Evolutionary conservation across 768 basidiomycete genomes (phyloP).

Genomic region (Suillus spraguei): DNA sequence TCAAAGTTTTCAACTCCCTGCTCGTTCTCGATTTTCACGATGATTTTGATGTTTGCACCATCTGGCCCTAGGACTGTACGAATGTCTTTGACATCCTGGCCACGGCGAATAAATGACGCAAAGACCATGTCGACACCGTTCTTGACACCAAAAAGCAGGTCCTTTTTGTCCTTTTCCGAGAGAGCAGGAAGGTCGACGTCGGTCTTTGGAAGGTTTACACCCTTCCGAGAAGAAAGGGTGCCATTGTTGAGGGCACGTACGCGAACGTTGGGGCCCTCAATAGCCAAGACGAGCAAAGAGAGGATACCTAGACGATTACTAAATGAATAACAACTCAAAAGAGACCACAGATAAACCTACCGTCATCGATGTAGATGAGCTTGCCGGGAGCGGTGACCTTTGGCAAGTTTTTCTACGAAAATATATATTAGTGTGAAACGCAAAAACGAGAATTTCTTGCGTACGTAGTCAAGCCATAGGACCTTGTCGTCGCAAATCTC

Average conservation of each 20-base stretch:
- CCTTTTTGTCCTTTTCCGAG: conserved; percentile 97
- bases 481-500: conserved; percentile 81
- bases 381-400: conserved; percentile 98
- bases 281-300: conserved; percentile 87
- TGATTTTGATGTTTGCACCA: conserved; percentile 96
- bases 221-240: conserved; percentile 93
- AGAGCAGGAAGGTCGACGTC: conserved; percentile 96
- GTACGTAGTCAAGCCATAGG: conserved; percentile 92
- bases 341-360: conserved; percentile 38
- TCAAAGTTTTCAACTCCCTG: conserved; percentile 99
- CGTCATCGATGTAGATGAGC: conserved; percentile 97
- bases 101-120: conserved; percentile 97
- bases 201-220: conserved; percentile 99
- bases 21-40: conserved; percentile 99
- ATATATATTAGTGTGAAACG: conserved; percentile 8
- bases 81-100: conserved; percentile 92
- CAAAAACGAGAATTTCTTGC: conserved; percentile 30
- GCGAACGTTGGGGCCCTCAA: conserved; percentile 79
- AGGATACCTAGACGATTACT: conserved; percentile 58
- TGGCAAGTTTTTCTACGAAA: conserved; percentile 76
- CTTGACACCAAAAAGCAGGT: conserved; percentile 92
- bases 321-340: conserved; percentile 10
- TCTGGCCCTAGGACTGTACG: conserved; percentile 92
- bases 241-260: conserved; percentile 93
- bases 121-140: conserved; percentile 99